Base-by-base conservation (phyloP, 2,329 filamentous ascomycete genomes). In the Neopestalotiopsis sp. region DNA sequence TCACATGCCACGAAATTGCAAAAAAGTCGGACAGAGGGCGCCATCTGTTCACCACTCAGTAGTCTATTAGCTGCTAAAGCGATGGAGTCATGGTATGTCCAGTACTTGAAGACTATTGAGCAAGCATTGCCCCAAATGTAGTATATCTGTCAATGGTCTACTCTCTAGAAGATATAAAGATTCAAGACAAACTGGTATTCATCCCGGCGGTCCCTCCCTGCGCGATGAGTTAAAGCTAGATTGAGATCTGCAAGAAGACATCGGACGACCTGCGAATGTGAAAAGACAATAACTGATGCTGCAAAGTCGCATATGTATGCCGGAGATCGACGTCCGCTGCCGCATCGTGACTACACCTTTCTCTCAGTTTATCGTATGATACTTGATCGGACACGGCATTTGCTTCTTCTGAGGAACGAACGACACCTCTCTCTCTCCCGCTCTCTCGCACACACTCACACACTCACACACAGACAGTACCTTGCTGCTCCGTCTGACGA, bases 241-340 rank as follows among this genome's bases (percentile, higher is more conserved):
- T 66, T 56, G 45, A n/a, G 63, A 66, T 66, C 63, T 66, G 49
- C 63, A 65, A 38, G 24, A 20, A 58, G 63, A 58, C 63, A 56
- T 34, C 45, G 49, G 49, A 66, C 49, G 63, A 30, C 24, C 61
- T 28, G 24, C 38, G 40, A 5, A 28, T 38, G 40, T 32, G 28
- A 62, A 20, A 28, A n/a, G 45, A 53, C 45, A 53, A 53, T n/a
- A 53, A 53, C 24, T 28, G 24, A 3, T 53, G 14, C 45, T 53
- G 45, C 45, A 53, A 53, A 53, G 45, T 53, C 45, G 45, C 45
- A n/a, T 53, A 38, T 40, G 59, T 20, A 17, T 62, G 30, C 32
- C 32, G 30, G 30, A n/a, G 30, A 62, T 62, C 59, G 24, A 62
- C 34, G 34, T 30, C 32, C 59, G 34, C 32, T 14, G 13, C 30